Percentiles rank a stretch among this genome's conserved stretches.
Evolutionary conservation across 2,329 filamentous ascomycete species (phyloP).

Genomic region (Tricladium varicosporioides): DNA sequence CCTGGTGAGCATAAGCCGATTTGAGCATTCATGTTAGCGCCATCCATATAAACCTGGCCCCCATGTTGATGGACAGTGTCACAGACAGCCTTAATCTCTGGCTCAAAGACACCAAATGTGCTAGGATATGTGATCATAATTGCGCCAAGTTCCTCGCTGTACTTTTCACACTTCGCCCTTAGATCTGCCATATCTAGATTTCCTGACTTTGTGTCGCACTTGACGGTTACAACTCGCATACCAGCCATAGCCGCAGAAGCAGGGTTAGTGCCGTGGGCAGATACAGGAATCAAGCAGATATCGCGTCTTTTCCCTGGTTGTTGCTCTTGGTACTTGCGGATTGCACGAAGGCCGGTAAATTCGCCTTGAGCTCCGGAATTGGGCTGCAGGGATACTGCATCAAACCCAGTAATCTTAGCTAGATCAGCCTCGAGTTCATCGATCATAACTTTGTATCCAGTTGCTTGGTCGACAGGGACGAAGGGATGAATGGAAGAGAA

Average conservation of each 20-base stretch:
- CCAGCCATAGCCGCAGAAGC: conserved; percentile 94
- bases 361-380: conserved; percentile 97
- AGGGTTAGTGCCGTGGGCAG: conserved; percentile 93
- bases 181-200: conserved; percentile 88
- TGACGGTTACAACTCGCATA: conserved; percentile 89
- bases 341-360: conserved; percentile 84
- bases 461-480: conserved; percentile 58
- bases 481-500: conserved; percentile 83
- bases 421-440: conserved; percentile 73
- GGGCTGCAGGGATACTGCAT: conserved; percentile 84
- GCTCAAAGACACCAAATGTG: conserved; percentile 94
- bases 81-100: conserved; percentile 80
- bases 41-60: conserved; percentile 97
- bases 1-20: conserved; percentile 93
- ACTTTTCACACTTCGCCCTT: conserved; percentile 82
- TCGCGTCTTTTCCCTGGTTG: conserved; percentile 71
- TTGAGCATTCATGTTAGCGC: conserved; percentile 97
- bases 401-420: conserved; percentile 82
- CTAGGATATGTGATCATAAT: conserved; percentile 98
- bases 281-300: conserved; percentile 91
- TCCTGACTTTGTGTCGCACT: conserved; percentile 82
- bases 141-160: conserved; percentile 80
- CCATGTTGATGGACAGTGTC: conserved; percentile 82
- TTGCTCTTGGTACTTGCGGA: conserved; percentile 78
- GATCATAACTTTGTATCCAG: conserved; percentile 71